phyloP scores from a whole-genome alignment of 2,329 filamentous ascomycete genomes.

The Alternaria infectoria region DNA sequence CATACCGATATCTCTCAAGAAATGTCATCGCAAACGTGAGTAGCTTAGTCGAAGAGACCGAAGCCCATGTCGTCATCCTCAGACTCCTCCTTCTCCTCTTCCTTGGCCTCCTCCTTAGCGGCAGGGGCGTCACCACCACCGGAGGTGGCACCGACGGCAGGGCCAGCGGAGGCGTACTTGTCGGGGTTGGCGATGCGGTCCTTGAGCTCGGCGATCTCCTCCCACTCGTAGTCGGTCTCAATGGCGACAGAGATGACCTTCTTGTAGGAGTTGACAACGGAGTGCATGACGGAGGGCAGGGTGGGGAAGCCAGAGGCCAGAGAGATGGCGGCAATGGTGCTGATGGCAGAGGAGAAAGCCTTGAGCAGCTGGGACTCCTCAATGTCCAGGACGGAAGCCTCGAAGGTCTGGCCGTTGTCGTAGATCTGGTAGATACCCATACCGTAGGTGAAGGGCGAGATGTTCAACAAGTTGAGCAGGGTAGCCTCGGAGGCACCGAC shows the following conservation, averaged over 20 bases:
- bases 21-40: conserved; percentile 24
- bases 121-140: conserved; percentile 59
- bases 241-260: conserved; percentile 89
- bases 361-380: conserved; percentile 92
- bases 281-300: conserved; percentile 94
- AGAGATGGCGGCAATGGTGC: conserved; percentile 87
- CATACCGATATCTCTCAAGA: conserved; percentile 28
- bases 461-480: conserved; percentile 99
- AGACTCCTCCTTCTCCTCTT: conserved; percentile 63
- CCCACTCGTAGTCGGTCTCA: conserved; percentile 90
- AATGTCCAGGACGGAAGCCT: conserved; percentile 85
- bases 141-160: conserved; percentile 63
- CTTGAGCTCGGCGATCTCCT: conserved; percentile 97
- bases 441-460: conserved; percentile 81
- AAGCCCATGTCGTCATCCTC: conserved; percentile 62
- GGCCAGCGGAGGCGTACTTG: conserved; percentile 85
- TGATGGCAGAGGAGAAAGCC: conserved; percentile 79
- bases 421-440: conserved; percentile 97
- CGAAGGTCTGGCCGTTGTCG: conserved; percentile 95
- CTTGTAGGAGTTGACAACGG: conserved; percentile 97
- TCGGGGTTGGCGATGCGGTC: conserved; percentile 99
- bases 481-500: conserved; percentile 99
- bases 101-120: conserved; percentile 57
- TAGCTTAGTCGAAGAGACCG: conserved; percentile 61
- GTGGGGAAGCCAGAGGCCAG: conserved; percentile 95